These are phyloP conservation scores for Soucietia sequanensis DNA, from an alignment of 805 yeast species.

Conservation along the genomic window DNA sequence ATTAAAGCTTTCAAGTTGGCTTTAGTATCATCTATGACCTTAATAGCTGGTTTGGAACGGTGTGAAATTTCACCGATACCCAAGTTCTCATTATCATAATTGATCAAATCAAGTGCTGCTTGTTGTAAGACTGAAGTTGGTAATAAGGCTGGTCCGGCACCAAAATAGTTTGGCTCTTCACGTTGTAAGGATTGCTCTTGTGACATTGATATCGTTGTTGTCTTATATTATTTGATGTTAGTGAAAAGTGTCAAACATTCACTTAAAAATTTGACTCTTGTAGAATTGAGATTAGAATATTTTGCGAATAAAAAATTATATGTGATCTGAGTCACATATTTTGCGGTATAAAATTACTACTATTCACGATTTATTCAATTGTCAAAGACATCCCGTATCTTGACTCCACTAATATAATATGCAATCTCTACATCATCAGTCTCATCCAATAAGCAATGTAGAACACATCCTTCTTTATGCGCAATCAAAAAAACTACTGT, in stretches of 20 bases:
- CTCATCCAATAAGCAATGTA: slow-evolving; percentile 67
- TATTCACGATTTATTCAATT: too few species aligned
- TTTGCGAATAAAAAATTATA: too few species aligned
- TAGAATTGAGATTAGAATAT: too few species aligned
- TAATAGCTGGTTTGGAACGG: slow-evolving; percentile 79
- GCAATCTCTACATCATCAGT: slow-evolving; percentile 63
- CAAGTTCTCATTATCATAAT: slow-evolving; percentile 66
- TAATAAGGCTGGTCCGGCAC: slow-evolving; percentile 98
- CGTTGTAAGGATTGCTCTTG: slow-evolving; percentile 58
- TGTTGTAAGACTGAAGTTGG: slow-evolving; percentile 83
- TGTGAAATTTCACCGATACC: slow-evolving; percentile 98
- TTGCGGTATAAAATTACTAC: too few species aligned
- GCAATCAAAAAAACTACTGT: slow-evolving; percentile 59
- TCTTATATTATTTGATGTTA: too few species aligned
- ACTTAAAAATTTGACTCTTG: too few species aligned
- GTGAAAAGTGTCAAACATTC: too few species aligned
- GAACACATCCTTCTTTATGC: slow-evolving; percentile 55
- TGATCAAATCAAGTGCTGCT: slow-evolving; percentile 81
- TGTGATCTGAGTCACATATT: too few species aligned
- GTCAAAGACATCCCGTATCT: slow-evolving; percentile 1
- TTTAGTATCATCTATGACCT: slow-evolving; percentile 77
- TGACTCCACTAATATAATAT: slow-evolving; percentile 52
- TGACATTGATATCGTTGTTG: too few species aligned
- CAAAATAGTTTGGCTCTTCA: slow-evolving; percentile 79
- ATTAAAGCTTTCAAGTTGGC: slow-evolving; percentile 61